Evolutionary conservation across 148 eudicot genomes (phyloP).

Genomic region (Rhododendron simsii): DNA sequence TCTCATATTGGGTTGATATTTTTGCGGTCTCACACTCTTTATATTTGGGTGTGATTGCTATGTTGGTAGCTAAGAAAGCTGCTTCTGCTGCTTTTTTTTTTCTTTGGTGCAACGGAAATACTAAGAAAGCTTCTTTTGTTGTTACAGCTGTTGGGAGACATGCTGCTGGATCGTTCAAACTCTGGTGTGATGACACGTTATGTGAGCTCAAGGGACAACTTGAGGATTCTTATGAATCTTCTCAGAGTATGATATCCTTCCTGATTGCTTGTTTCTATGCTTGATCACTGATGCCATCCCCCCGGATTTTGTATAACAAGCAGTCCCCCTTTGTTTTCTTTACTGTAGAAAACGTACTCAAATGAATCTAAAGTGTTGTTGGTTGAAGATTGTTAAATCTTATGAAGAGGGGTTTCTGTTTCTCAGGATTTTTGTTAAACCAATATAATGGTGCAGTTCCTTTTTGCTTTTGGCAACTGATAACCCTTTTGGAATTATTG

Average conservation of each 20-base stretch:
- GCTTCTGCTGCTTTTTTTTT: no score
- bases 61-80: not conserved
- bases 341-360: not conserved
- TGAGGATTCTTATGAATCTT: conserved; percentile 87
- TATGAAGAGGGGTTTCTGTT: not conserved
- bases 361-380: not conserved
- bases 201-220: conserved; percentile 72
- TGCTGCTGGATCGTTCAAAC: conserved; percentile 86
- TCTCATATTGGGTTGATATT: not conserved
- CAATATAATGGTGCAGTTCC: not conserved
- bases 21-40: not conserved
- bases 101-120: not conserved
- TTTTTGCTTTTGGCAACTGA: not conserved
- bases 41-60: not conserved
- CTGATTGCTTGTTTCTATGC: not conserved
- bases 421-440: not conserved
- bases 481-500: not conserved
- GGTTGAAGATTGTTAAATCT: not conserved
- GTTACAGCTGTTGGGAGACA: conserved; percentile 74
- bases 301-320: not conserved
- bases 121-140: not conserved
- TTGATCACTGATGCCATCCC: not conserved
- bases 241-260: conserved; percentile 55
- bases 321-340: not conserved
- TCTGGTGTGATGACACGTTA: conserved; percentile 72